phyloP scores from a whole-genome alignment of 129 eudicot genomes.

The Centella asiatica region DNA sequence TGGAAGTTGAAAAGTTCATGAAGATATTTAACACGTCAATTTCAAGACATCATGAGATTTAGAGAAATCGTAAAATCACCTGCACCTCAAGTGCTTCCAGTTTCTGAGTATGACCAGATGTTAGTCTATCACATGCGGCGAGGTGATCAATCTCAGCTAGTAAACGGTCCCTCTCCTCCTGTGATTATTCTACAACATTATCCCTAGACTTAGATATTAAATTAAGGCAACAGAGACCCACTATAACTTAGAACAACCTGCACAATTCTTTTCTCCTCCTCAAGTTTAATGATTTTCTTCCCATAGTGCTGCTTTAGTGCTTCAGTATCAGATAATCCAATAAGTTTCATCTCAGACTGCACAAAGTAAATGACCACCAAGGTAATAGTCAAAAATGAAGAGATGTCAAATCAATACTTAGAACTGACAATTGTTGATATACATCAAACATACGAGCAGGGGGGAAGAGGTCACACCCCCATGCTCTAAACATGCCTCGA shows the following conservation, averaged over 20 bases:
- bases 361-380: not conserved
- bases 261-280: slow-evolving; percentile 11
- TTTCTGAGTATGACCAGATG: slow-evolving; percentile 20
- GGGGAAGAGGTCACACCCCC: too few relatives aligned
- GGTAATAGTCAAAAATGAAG: too few relatives aligned
- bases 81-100: slow-evolving; percentile 31
- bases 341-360: slow-evolving; percentile 10
- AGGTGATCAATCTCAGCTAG: slow-evolving; percentile 29
- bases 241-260: not conserved
- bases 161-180: slow-evolving; percentile 27
- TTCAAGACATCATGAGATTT: slow-evolving; percentile 3
- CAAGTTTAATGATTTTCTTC: slow-evolving; percentile 8
- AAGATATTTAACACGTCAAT: slow-evolving; percentile 8
- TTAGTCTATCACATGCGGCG: slow-evolving; percentile 19
- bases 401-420: too few relatives aligned
- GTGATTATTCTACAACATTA: not conserved
- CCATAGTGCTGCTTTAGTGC: slow-evolving; percentile 14
- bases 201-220: not conserved
- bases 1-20: slow-evolving; percentile 1
- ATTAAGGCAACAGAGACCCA: not conserved
- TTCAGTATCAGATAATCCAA: slow-evolving; percentile 9
- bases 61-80: slow-evolving; percentile 14
- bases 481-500: not conserved
- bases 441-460: too few relatives aligned
- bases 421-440: too few relatives aligned